Evolutionary conservation across 2,329 filamentous ascomycete species (phyloP).

Genomic region (Calonectria hongkongensis): DNA sequence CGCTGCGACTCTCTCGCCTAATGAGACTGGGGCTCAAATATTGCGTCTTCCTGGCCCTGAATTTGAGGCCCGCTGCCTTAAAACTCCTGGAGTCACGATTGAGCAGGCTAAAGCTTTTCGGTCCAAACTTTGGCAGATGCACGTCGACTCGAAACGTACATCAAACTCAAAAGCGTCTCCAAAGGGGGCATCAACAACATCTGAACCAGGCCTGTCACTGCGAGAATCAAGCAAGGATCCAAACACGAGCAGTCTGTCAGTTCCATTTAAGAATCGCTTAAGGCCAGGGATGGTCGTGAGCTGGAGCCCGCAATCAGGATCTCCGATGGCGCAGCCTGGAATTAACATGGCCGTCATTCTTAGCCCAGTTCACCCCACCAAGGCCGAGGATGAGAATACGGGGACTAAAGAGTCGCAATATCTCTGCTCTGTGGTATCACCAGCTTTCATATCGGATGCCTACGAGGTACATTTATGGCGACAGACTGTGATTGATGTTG

Average conservation of each 20-base stretch:
- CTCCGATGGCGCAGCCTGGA: slow-evolving; percentile 38
- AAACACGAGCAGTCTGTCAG: slow-evolving; percentile 35
- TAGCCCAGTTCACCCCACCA: slow-evolving; percentile 44
- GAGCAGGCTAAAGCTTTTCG: slow-evolving; percentile 66
- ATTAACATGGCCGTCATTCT: slow-evolving; percentile 60
- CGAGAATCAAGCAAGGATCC: slow-evolving; percentile 57
- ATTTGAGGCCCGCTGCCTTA: slow-evolving; percentile 64
- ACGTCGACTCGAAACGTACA: slow-evolving; percentile 61
- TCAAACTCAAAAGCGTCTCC: neutral
- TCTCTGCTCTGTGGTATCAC: slow-evolving; percentile 61
- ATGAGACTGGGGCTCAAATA: slow-evolving; percentile 64
- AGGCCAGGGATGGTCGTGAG: slow-evolving; percentile 64
- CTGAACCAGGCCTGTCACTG: slow-evolving; percentile 4
- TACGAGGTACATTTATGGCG: slow-evolving; percentile 64
- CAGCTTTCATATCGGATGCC: slow-evolving; percentile 58
- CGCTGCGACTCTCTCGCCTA: slow-evolving; percentile 60
- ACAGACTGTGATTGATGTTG: slow-evolving; percentile 59
- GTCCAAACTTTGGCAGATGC: slow-evolving; percentile 64
- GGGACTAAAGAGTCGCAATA: slow-evolving; percentile 49
- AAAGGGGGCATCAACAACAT: neutral
- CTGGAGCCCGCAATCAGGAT: slow-evolving; percentile 53
- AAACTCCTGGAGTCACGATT: slow-evolving; percentile 58
- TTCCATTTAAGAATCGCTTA: slow-evolving; percentile 64
- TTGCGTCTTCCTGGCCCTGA: slow-evolving; percentile 63
- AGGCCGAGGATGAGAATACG: slow-evolving; percentile 21